Conservation (phyloP, 169 alveolate genomes). For the Eimeria brunetti region DNA sequence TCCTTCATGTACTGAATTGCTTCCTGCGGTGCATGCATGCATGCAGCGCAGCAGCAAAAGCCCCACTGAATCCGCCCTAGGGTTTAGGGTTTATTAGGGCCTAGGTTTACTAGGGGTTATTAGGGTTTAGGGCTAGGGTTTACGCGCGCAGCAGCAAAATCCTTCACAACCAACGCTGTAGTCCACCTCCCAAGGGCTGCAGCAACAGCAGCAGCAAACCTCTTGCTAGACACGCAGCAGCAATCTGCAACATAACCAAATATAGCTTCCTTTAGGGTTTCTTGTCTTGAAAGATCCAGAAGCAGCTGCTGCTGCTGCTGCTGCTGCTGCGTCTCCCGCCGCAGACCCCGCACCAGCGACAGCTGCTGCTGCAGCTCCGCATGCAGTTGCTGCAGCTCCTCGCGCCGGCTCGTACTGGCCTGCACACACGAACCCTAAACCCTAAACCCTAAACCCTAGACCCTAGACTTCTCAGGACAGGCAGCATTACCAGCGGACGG, state of each 20-base stretch:
- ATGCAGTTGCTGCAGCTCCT: neutral
- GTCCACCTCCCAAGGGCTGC: conserved; percentile 32
- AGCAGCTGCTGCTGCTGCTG: conserved; percentile 6
- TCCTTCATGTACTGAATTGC: conserved; percentile 8
- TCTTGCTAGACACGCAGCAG: conserved; percentile 6
- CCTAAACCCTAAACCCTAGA: conserved; percentile 10
- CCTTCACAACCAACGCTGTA: conserved; percentile 12
- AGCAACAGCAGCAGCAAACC: conserved; percentile 45
- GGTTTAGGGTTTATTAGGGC: neutral
- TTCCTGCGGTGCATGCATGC: conserved; percentile 10
- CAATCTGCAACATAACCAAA: conserved; percentile 11
- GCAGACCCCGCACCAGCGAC: neutral
- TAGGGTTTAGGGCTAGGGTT: conserved; percentile 15
- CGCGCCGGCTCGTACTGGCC: neutral
- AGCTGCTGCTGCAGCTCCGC: neutral
- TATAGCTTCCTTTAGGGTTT: neutral
- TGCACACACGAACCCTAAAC: neutral
- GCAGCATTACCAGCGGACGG: neutral
- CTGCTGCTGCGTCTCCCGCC: conserved; percentile 15
- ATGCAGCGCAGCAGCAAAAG: neutral
- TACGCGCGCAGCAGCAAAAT: neutral
- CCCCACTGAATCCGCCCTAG: neutral
- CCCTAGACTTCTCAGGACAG: neutral
- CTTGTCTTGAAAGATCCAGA: neutral
- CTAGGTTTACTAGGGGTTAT: neutral